Evolutionary conservation across 306 rosid species (phyloP).

Genomic region (Castanea crenata): DNA sequence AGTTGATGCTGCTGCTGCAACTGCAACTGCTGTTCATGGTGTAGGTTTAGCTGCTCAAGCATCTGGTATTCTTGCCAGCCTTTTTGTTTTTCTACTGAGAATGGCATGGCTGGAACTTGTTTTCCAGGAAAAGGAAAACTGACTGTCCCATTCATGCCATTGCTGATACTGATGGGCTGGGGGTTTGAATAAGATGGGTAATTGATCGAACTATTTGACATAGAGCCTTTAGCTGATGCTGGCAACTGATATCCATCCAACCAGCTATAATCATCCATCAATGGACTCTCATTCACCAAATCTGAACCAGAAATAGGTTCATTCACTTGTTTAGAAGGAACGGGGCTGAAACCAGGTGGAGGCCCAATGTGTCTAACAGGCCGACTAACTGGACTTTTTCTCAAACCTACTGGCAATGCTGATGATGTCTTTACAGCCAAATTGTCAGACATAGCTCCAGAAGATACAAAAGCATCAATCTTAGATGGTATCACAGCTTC

Average conservation of each 20-base stretch:
- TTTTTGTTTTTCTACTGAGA: constrained; percentile 55
- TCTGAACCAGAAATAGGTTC: constrained; percentile 47
- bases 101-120: constrained; percentile 58
- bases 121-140: constrained; percentile 88
- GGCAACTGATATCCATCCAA: constrained; percentile 95
- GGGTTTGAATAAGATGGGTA: constrained; percentile 43
- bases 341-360: constrained; percentile 85
- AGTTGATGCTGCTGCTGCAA: constrained; percentile 48
- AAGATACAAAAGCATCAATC: constrained; percentile 39
- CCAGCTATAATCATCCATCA: constrained; percentile 94
- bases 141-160: constrained; percentile 49
- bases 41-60: constrained; percentile 52
- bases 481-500: constrained; percentile 44
- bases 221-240: constrained; percentile 48
- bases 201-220: constrained; percentile 34
- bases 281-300: constrained; percentile 48
- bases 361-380: constrained; percentile 92
- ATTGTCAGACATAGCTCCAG: constrained; percentile 39
- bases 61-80: constrained; percentile 69
- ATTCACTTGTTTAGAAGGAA: constrained; percentile 54
- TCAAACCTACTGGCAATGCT: constrained; percentile 41
- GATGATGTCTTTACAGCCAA: constrained; percentile 33
- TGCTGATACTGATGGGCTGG: constrained; percentile 39
- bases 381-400: constrained; percentile 66
- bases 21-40: constrained; percentile 68